Conservation (phyloP, 768 basidiomycete genomes). For the Pleurotus eryngii region DNA sequence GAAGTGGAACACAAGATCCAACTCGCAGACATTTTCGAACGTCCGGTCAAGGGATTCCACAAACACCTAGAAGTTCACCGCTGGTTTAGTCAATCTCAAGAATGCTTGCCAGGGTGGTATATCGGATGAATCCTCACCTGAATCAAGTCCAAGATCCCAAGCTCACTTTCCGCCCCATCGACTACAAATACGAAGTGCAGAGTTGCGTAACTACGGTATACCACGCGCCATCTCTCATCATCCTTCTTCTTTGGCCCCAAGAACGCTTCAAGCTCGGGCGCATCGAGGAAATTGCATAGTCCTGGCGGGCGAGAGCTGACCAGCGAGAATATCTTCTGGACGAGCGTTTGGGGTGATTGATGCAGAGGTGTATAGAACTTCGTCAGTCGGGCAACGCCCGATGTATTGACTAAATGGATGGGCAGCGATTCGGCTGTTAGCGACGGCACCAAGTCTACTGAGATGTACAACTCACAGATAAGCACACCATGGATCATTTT, state of each 20-base stretch:
- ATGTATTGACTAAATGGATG: slow-evolving; percentile 75
- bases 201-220: slow-evolving; percentile 95
- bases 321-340: slow-evolving; percentile 88
- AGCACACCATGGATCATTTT: slow-evolving; percentile 83
- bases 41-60: slow-evolving; percentile 94
- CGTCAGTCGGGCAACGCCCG: slow-evolving; percentile 78
- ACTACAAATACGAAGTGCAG: slow-evolving; percentile 97
- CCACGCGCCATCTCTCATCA: slow-evolving; percentile 75
- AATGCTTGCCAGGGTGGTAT: not conserved
- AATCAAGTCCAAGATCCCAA: slow-evolving; percentile 93
- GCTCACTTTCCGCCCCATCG: slow-evolving; percentile 92
- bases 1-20: slow-evolving; percentile 98
- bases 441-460: slow-evolving; percentile 13
- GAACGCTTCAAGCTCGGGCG: slow-evolving; percentile 77
- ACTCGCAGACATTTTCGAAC: slow-evolving; percentile 97
- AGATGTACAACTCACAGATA: slow-evolving; percentile 56
- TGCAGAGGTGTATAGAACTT: slow-evolving; percentile 88
- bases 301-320: slow-evolving; percentile 77
- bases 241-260: slow-evolving; percentile 53
- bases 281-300: slow-evolving; percentile 96
- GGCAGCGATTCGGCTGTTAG: slow-evolving; percentile 6
- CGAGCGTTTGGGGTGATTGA: slow-evolving; percentile 61
- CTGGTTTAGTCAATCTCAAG: not conserved
- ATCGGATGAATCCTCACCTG: slow-evolving; percentile 56
- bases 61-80: slow-evolving; percentile 64